phyloP scores from a whole-genome alignment of 2,329 filamentous ascomycete genomes.

The Arthrobotrys sphaeroides region DNA sequence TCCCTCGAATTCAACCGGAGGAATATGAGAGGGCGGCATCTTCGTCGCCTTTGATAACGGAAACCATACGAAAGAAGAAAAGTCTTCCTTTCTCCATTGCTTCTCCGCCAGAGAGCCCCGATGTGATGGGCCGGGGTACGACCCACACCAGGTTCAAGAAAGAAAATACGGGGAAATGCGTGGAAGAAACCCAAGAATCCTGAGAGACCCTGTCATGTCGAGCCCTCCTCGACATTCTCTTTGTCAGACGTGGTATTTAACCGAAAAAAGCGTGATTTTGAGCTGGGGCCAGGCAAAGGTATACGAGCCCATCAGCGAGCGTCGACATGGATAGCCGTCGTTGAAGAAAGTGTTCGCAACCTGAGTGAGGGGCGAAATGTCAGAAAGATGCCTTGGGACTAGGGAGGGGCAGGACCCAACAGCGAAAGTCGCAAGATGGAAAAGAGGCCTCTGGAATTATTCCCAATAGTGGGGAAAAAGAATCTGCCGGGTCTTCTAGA shows the following conservation, averaged over 20 bases:
- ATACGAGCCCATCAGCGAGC: conserved; percentile 32
- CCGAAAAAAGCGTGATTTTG: conserved; percentile 52
- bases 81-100: conserved; percentile 13
- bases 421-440: not conserved
- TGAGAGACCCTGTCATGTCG: conserved; percentile 23
- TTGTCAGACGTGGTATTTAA: conserved; percentile 53
- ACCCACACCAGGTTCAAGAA: conserved; percentile 41
- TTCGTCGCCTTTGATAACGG: conserved; percentile 33
- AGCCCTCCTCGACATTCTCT: conserved; percentile 14
- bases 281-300: conserved; percentile 34
- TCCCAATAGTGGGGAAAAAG: conserved; percentile 20
- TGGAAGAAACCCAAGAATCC: conserved; percentile 41
- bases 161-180: conserved; percentile 51
- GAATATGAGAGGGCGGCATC: conserved; percentile 44
- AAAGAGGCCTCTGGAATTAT: not conserved
- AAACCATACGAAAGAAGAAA: conserved; percentile 43
- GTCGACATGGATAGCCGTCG: conserved; percentile 43
- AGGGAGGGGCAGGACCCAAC: conserved; percentile 25
- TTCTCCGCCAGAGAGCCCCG: conserved; percentile 50
- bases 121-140: conserved; percentile 12
- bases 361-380: conserved; percentile 44
- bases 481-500: conserved; percentile 48
- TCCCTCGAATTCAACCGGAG: conserved; percentile 45
- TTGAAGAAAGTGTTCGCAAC: not conserved
- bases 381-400: conserved; percentile 16